A percentile compares a stretch with the other conserved stretches of the same genome.
Evolutionary conservation across 257 asterid genomes (phyloP).

Genomic region (Primulina tabacum): DNA sequence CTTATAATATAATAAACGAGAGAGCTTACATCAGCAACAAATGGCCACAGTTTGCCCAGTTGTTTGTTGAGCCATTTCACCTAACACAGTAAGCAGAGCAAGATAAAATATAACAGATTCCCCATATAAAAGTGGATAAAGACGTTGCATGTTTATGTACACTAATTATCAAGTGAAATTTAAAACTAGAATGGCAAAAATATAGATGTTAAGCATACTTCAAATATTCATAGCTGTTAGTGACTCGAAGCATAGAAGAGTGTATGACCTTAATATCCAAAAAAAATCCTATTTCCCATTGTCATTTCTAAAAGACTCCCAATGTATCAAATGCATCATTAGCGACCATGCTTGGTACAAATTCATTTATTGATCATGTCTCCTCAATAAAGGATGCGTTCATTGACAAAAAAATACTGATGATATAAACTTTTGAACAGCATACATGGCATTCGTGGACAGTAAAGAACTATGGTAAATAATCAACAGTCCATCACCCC

Average conservation of each 20-base stretch:
- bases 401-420: not conserved
- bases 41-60: slow-evolving; percentile 90
- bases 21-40: slow-evolving; percentile 85
- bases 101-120: slow-evolving; percentile 14
- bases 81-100: slow-evolving; percentile 44
- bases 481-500: not conserved
- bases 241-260: not conserved
- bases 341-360: not conserved
- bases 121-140: not conserved
- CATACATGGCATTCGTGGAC: not conserved
- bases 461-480: no score
- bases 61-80: slow-evolving; percentile 98
- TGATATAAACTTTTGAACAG: not conserved
- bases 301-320: not conserved
- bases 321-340: not conserved
- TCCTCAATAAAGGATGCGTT: not conserved
- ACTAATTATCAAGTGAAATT: not conserved
- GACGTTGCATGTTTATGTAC: not conserved
- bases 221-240: not conserved
- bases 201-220: not conserved
- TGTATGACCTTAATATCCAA: not conserved
- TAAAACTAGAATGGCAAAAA: not conserved
- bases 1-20: not conserved
- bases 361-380: not conserved
- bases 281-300: not conserved